Conservation (phyloP, 805 yeast species). For the Komagataella pastoris region DNA sequence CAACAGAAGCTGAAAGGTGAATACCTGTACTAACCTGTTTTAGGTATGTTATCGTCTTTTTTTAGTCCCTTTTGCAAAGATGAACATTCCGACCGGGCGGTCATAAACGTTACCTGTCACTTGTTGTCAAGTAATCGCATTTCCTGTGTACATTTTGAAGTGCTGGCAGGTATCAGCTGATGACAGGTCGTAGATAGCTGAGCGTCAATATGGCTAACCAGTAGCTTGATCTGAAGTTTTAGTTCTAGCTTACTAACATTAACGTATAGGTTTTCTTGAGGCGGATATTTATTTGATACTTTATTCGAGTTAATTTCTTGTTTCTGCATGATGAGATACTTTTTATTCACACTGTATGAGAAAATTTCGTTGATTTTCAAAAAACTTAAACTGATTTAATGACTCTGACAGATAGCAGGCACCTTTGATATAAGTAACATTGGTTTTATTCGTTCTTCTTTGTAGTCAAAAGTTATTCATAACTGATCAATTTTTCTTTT, state of each 20-base stretch:
- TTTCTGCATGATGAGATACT: conserved; percentile 3
- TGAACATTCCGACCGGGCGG: conserved; percentile 35
- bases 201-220: not conserved
- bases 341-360: conserved; percentile 48
- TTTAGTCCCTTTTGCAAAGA: not conserved
- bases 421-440: too few relatives aligned
- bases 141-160: conserved; percentile 38
- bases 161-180: conserved; percentile 33
- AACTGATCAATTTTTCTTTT: not conserved
- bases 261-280: not conserved
- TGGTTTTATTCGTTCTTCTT: not conserved
- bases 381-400: conserved; percentile 37
- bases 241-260: not conserved
- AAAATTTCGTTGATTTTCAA: conserved; percentile 19
- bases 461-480: not conserved
- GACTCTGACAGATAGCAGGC: conserved; percentile 23
- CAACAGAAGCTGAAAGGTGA: not conserved
- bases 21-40: not conserved
- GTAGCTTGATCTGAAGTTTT: not conserved
- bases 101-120: conserved; percentile 25
- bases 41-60: not conserved
- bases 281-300: not conserved
- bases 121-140: conserved; percentile 28
- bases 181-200: conserved; percentile 29
- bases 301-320: not conserved